Evolutionary conservation across 164 flowering plant species (phyloP).

Genomic region (Macadamia integrifolia): DNA sequence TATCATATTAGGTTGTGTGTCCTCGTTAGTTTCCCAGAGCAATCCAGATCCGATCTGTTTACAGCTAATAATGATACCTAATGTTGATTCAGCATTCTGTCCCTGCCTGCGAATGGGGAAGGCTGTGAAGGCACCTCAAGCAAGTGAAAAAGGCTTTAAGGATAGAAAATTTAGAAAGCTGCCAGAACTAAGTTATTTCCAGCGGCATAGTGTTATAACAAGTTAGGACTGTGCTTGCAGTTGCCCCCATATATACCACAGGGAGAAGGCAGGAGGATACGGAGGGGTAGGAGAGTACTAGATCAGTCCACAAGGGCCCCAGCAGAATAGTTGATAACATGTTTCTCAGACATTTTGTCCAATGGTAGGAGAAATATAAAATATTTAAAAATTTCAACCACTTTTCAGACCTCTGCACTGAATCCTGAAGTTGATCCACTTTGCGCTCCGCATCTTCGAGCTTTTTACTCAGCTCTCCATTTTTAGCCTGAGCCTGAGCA

Average conservation of each 20-base stretch:
- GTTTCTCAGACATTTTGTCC: neutral
- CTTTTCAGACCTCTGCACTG: constrained; percentile 69
- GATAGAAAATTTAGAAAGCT: neutral
- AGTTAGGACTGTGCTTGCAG: neutral
- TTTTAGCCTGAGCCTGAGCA: constrained; percentile 57
- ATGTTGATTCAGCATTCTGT: too few relatives aligned
- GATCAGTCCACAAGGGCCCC: neutral
- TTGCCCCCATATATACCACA: too few relatives aligned
- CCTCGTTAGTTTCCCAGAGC: too few relatives aligned
- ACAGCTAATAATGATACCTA: too few relatives aligned
- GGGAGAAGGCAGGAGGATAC: neutral
- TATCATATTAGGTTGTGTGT: too few relatives aligned
- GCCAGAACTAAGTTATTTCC: neutral
- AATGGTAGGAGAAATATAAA: neutral
- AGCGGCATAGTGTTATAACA: neutral
- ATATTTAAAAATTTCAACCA: neutral
- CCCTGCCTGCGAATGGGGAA: too few relatives aligned
- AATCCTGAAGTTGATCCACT: constrained; percentile 75
- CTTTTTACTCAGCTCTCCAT: constrained; percentile 49
- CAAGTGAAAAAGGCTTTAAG: too few relatives aligned
- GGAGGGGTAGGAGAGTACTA: neutral
- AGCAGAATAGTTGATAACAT: neutral
- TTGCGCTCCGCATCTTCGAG: constrained; percentile 69
- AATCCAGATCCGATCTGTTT: too few relatives aligned
- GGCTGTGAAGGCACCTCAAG: too few relatives aligned